A percentile compares a stretch with the other conserved stretches of the same genome.
Evolutionary conservation across 139 green algal genomes (phyloP).

Genomic region (Micractinium conductrix): DNA sequence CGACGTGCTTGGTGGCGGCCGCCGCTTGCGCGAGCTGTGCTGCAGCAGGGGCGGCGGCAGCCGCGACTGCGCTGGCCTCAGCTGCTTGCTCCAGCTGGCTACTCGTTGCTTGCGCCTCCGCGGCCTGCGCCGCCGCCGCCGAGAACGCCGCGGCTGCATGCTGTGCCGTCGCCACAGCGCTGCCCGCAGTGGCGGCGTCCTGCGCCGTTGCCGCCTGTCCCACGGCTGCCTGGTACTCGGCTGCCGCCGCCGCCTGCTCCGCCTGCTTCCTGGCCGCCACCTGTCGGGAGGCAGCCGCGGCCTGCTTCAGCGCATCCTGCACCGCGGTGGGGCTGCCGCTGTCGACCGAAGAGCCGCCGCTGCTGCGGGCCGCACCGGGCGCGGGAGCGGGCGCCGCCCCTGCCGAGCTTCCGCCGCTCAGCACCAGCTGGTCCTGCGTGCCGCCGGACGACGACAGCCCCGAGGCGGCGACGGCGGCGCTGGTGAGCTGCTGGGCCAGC

Average conservation of each 20-base stretch:
- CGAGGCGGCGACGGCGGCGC: background rate
- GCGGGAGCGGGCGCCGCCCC: background rate
- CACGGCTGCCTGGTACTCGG: background rate
- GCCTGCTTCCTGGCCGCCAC: background rate
- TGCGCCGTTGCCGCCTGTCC: background rate
- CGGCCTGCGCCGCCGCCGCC: background rate
- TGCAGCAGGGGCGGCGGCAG: background rate
- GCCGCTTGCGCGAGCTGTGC: slow-evolving; percentile 8
- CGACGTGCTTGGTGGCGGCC: background rate
- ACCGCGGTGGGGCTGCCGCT: background rate
- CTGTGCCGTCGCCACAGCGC: background rate
- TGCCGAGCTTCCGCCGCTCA: background rate
- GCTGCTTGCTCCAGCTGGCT: background rate
- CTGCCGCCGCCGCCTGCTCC: background rate
- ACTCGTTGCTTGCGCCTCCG: background rate
- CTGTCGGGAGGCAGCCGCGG: background rate
- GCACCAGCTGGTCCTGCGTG: background rate
- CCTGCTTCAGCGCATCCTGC: slow-evolving; percentile 16
- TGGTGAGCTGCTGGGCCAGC: background rate
- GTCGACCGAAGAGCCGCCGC: background rate
- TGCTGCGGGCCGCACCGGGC: background rate
- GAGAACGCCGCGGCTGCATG: background rate
- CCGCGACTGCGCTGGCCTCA: background rate
- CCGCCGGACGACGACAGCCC: background rate
- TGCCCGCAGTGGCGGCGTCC: background rate